Evolutionary conservation across 1,284 basidiomycete species (phyloP).

Genomic region (Pascua guehoae): DNA sequence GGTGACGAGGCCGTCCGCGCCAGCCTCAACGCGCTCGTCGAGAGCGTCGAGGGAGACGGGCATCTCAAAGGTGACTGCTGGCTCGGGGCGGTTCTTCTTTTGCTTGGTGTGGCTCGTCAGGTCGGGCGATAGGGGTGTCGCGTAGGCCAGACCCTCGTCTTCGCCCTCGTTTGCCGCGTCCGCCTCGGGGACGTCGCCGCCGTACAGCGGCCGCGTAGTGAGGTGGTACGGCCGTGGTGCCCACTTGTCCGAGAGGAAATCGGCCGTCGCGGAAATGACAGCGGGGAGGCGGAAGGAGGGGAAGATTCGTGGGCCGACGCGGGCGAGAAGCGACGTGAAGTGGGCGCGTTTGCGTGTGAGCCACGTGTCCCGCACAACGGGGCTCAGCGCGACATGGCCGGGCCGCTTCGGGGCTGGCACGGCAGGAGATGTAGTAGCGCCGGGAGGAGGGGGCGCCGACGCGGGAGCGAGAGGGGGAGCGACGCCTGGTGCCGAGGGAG

Average conservation of each 20-base stretch:
- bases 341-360: slow-evolving; percentile 17
- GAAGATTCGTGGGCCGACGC: slow-evolving; percentile 26
- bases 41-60: slow-evolving; percentile 40
- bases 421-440: neutral
- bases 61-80: slow-evolving; percentile 41
- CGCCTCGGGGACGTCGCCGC: slow-evolving; percentile 18
- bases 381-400: neutral
- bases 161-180: slow-evolving; percentile 18
- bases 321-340: slow-evolving; percentile 26
- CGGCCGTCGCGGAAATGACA: slow-evolving; percentile 22
- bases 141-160: neutral
- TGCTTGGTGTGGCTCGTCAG: neutral
- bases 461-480: neutral
- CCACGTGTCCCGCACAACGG: slow-evolving; percentile 19
- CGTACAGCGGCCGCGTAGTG: slow-evolving; percentile 36
- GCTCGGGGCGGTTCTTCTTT: slow-evolving; percentile 19
- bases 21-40: slow-evolving; percentile 41
- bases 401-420: neutral
- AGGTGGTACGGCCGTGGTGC: slow-evolving; percentile 38
- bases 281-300: slow-evolving; percentile 23
- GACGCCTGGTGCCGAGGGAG: neutral
- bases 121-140: slow-evolving; percentile 6
- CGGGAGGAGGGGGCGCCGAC: neutral
- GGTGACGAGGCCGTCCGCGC: slow-evolving; percentile 16
- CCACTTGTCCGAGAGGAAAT: slow-evolving; percentile 37